Base-by-base conservation (phyloP, 2,329 filamentous ascomycete genomes). In the Aspergillus bombycis region DNA sequence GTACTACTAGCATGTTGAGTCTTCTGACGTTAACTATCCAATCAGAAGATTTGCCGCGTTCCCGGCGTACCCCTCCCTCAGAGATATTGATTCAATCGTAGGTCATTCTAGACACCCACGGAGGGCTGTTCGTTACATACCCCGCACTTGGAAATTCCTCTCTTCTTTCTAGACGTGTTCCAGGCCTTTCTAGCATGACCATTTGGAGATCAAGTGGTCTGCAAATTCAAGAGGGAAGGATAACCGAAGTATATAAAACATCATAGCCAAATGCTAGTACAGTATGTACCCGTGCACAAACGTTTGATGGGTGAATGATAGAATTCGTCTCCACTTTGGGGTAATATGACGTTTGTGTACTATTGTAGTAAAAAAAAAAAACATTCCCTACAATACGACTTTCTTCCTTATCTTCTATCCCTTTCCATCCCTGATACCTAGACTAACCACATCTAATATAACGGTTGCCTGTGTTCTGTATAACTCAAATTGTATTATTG, bases 91-190 rank as follows among this genome's bases (percentile, higher is more conserved):
- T 23, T 46, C 19, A 12, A 12, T 46, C 4, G n/a, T 34, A 21
- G 11, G 50, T n/a, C 28, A n/a, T 16, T n/a, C 11, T 21, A 53
- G 26, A 53, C 28, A 34, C n/a, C 48, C 23, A 14, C 32, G 50
- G 7, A 14, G 30, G 30, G 14, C 5, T 11, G 23, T 30, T 58
- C 36, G 36, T 58, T 46, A 58, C 38, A 30, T 61, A 65, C 62
- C 65, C 62, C 62, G 60, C 58, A 67, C 58, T 57, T 26, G 11
- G 28, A 32, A 38, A 6, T 32, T 58, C 52, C 56, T 58, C 30
- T 38, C 21, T 43, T 16, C 28, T 38, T 64, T 64, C 60, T 59
- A 62, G 56, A 53, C 45, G 21, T 30, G 34, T 62, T 64, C 48
- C 62, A 59, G 57, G 28, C 41, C 53, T n/a, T 36, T 59, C 57